phyloP scores from a whole-genome alignment of 257 asterid species.

The Marsdenia floribunda region DNA sequence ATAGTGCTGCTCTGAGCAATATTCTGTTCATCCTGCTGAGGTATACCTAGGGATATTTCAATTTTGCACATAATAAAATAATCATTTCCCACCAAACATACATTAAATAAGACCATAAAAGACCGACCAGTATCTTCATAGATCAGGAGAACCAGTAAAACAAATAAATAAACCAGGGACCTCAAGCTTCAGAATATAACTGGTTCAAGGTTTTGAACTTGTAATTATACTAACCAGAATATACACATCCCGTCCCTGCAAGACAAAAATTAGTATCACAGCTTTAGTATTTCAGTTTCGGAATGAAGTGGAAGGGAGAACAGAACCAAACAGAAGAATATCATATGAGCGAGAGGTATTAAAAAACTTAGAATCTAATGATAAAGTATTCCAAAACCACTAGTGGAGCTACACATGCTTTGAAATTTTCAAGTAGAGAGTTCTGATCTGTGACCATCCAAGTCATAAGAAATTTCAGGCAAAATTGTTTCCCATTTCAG shows the following conservation, averaged over 20 bases:
- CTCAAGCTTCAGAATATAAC: slow-evolving; percentile 13
- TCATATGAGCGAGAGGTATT: too few relatives aligned
- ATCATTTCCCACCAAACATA: neutral
- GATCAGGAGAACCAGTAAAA: neutral
- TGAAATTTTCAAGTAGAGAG: neutral
- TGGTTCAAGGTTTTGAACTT: slow-evolving; percentile 7
- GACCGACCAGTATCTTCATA: neutral
- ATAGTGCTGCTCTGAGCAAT: slow-evolving; percentile 1
- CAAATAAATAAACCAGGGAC: neutral
- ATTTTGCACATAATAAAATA: neutral
- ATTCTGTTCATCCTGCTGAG: neutral
- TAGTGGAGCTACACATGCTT: neutral
- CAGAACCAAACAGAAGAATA: too few relatives aligned
- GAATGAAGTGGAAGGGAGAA: neutral
- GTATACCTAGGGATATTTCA: neutral
- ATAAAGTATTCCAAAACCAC: neutral
- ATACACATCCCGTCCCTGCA: slow-evolving; percentile 96
- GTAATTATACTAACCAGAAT: slow-evolving; percentile 60
- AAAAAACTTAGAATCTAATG: neutral
- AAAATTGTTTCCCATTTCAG: neutral
- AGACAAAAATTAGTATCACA: slow-evolving; percentile 8
- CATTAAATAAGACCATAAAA: slow-evolving; percentile 1
- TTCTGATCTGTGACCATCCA: neutral
- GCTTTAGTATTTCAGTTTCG: slow-evolving; percentile 3
- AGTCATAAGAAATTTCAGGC: neutral